Base-by-base conservation (phyloP, 225 moss, liverwort and hornwort genomes). In the Rhytidiadelphus loreus region DNA sequence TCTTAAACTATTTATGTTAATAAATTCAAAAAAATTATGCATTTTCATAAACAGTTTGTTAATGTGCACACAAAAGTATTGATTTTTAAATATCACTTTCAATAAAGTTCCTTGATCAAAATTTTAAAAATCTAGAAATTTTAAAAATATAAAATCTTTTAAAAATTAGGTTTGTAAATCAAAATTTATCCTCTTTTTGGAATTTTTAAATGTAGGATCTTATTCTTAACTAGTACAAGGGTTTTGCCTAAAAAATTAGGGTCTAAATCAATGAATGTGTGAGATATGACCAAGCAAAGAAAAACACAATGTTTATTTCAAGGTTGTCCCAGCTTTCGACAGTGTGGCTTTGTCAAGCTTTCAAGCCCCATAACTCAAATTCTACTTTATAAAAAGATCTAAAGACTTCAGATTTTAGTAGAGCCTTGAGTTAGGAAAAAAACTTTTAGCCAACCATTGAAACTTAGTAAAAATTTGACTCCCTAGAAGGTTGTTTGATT, bases 51-150 rank as follows among this genome's bases (percentile, higher is more conserved):
- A 18, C 0, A 7, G 4, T 50, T 75, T 19, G 32, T 0, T 50
- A 30, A 17, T 46, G 2, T 30, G 1, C 9, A 72, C 1, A 12
- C 1, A 33, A 33, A 44, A 75, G 21, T 20, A 75, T 33, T 33
- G 8, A 3, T 50, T 41, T 26, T 26, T 13, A 21, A 21, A 12
- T 21, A 52, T 75, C 3, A 52, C 1, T 75, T 41, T 12, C 12
- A 32, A 32, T 18, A 44, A 17, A 44, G 0, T 11, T 16, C 0
- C 6, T 44, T 2, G 5, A 0, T 14, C 3, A 17, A 29, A 71
- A 73, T 29, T 5, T 29, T 3, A 1, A 18, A 73, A 46, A 46
- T 29, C 2, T 0, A 1, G 2, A 29, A 46, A 29, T 44, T 44
- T 3, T 2, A 3, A 8, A 44, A 71, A 43, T 4, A 65, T 0